Percentiles rank a stretch among this genome's conserved stretches.
These are phyloP conservation scores for Rhodotorula sp. DNA, from an alignment of 1,284 basidiomycete genomes.

Conservation along the genomic window DNA sequence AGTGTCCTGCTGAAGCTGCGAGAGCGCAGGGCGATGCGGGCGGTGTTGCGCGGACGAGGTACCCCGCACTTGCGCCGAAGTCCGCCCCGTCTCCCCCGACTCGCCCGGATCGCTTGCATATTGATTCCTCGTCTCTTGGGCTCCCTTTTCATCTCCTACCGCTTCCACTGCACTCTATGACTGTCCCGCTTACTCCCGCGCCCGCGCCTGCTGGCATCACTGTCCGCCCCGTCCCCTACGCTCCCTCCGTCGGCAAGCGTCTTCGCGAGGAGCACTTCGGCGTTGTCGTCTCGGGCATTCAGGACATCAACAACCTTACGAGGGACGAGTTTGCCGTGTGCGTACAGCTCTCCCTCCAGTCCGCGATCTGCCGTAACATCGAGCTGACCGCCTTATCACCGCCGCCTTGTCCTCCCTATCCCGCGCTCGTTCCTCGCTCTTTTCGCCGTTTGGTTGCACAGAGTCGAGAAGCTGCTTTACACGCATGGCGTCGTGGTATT, in stretches of 20 bases:
- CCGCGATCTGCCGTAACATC: not conserved
- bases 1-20: too few relatives aligned
- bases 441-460: not conserved
- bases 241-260: not conserved
- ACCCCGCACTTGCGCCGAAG: too few relatives aligned
- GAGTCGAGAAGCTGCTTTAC: slow-evolving; percentile 47
- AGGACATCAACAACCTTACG: slow-evolving; percentile 36
- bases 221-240: slow-evolving; percentile 23
- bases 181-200: not conserved
- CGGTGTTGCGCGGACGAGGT: too few relatives aligned
- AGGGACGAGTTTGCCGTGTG: slow-evolving; percentile 24
- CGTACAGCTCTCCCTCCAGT: not conserved
- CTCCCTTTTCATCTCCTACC: not conserved
- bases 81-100: too few relatives aligned
- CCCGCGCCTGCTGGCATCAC: not conserved
- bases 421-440: not conserved
- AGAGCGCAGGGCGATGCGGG: too few relatives aligned
- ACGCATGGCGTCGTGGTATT: slow-evolving; percentile 49
- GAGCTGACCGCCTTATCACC: not conserved
- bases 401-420: not conserved
- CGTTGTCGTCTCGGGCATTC: slow-evolving; percentile 23
- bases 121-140: too few relatives aligned
- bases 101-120: not conserved
- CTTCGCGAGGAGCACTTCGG: slow-evolving; percentile 30
- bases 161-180: not conserved